Conservation (phyloP, 2,329 filamentous ascomycete genomes). For the Ramularia collo-cygni region DNA sequence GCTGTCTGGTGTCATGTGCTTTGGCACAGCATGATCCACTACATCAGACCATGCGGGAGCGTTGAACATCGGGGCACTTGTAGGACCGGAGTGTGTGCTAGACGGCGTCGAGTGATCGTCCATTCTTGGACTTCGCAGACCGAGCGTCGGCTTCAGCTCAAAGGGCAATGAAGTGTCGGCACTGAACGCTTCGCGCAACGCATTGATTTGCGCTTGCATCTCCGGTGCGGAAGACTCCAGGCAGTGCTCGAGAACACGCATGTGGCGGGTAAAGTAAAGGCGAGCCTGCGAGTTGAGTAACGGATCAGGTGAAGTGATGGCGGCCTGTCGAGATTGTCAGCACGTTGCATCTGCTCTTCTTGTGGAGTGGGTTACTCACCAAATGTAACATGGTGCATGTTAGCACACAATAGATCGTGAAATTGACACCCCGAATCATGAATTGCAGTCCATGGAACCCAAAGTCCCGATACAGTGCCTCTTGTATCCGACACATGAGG, state of each 20-base stretch:
- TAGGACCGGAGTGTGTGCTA: slow-evolving; percentile 14
- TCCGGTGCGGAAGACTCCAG: slow-evolving; percentile 76
- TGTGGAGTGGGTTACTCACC: too few relatives aligned
- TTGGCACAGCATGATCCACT: slow-evolving; percentile 16
- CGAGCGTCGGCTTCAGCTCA: slow-evolving; percentile 75
- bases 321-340: slow-evolving; percentile 49
- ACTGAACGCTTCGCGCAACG: slow-evolving; percentile 84
- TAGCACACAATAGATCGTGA: slow-evolving; percentile 85
- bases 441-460: slow-evolving; percentile 75
- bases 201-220: slow-evolving; percentile 82
- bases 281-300: slow-evolving; percentile 78
- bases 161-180: slow-evolving; percentile 79
- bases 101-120: slow-evolving; percentile 27
- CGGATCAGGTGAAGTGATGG: slow-evolving; percentile 86
- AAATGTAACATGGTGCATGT: slow-evolving; percentile 90
- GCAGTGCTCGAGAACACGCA: slow-evolving; percentile 85
- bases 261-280: slow-evolving; percentile 85
- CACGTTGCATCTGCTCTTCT: background rate
- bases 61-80: slow-evolving; percentile 5
- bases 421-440: slow-evolving; percentile 92
- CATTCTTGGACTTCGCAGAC: slow-evolving; percentile 58
- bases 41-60: slow-evolving; percentile 17
- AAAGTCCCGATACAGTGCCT: slow-evolving; percentile 69
- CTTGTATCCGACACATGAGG: slow-evolving; percentile 76
- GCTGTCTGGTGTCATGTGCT: slow-evolving; percentile 18